A percentile compares a stretch with the other conserved stretches of the same genome.
Evolutionary conservation across 371 early-diverging fungal genomes (phyloP).

Genomic region (Zopfochytrium polystomum): DNA sequence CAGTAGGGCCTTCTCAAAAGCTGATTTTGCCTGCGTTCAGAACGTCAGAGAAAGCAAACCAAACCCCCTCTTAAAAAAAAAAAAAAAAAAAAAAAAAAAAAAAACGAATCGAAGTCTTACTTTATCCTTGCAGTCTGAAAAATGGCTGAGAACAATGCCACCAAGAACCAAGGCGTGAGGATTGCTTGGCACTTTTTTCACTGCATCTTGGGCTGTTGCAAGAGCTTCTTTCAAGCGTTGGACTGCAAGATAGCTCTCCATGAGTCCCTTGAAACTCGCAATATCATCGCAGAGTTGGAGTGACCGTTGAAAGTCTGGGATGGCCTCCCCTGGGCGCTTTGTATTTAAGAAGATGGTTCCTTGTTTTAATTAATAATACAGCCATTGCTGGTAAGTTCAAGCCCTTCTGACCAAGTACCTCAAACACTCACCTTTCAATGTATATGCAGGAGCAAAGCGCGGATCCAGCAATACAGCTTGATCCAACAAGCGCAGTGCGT

Average conservation of each 20-base stretch:
- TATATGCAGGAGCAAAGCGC: slow-evolving; percentile 6
- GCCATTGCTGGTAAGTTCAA: not conserved
- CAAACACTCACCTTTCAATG: slow-evolving; percentile 3
- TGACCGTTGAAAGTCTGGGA: slow-evolving; percentile 5
- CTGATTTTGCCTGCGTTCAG: not conserved
- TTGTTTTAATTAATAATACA: not conserved
- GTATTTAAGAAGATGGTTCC: slow-evolving; percentile 13
- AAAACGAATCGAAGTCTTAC: not conserved
- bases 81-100: too few species aligned
- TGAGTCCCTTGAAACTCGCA: slow-evolving; percentile 17
- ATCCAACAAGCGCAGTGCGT: slow-evolving; percentile 20
- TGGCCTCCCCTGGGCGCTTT: slow-evolving; percentile 13
- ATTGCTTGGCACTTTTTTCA: slow-evolving; percentile 10
- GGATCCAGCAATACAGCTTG: slow-evolving; percentile 9
- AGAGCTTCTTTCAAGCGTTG: slow-evolving; percentile 21
- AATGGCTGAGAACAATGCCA: slow-evolving; percentile 18
- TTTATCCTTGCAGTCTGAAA: slow-evolving; percentile 9
- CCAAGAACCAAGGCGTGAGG: slow-evolving; percentile 21
- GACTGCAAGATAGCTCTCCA: slow-evolving; percentile 14
- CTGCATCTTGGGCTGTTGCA: slow-evolving; percentile 13
- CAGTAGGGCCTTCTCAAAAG: slow-evolving; percentile 13
- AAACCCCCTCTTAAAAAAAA: too few species aligned
- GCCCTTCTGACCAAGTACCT: not conserved
- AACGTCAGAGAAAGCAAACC: not conserved
- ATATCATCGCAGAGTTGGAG: slow-evolving; percentile 3